Percentiles rank a stretch among this genome's conserved stretches.
These are phyloP conservation scores for Carex sylvatica DNA, from an alignment of 202 grass and related monocot species.

Conservation along the genomic window DNA sequence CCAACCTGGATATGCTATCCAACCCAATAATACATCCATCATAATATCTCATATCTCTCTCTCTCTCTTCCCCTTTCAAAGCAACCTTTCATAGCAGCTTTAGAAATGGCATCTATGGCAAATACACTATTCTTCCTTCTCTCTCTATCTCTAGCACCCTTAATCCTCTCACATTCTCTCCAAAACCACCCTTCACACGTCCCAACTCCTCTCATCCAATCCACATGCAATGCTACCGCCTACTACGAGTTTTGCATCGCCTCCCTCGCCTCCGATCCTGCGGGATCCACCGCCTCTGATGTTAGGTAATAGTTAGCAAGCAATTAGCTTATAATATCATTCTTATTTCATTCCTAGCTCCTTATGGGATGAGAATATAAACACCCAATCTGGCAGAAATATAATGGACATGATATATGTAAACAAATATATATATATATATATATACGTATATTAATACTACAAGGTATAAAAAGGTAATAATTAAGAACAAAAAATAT, in stretches of 20 bases:
- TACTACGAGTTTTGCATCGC: slow-evolving; percentile 70
- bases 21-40: slow-evolving; percentile 4
- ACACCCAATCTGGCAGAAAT: neutral
- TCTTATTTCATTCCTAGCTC: neutral
- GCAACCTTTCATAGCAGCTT: neutral
- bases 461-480: neutral
- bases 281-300: slow-evolving; percentile 53
- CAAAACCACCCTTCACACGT: neutral
- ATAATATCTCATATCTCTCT: neutral
- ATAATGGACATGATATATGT: neutral
- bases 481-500: neutral
- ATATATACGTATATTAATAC: neutral
- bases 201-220: slow-evolving; percentile 41
- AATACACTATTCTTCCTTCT: slow-evolving; percentile 19
- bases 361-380: neutral
- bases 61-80: neutral
- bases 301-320: slow-evolving; percentile 27
- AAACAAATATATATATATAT: neutral
- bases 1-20: slow-evolving; percentile 16
- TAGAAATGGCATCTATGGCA: slow-evolving; percentile 19
- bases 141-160: neutral
- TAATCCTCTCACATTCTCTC: slow-evolving; percentile 13
- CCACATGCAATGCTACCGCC: slow-evolving; percentile 66
- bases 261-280: slow-evolving; percentile 56
- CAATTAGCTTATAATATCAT: neutral